phyloP scores from a whole-genome alignment of 768 basidiomycete species.

The Russula vinacea region DNA sequence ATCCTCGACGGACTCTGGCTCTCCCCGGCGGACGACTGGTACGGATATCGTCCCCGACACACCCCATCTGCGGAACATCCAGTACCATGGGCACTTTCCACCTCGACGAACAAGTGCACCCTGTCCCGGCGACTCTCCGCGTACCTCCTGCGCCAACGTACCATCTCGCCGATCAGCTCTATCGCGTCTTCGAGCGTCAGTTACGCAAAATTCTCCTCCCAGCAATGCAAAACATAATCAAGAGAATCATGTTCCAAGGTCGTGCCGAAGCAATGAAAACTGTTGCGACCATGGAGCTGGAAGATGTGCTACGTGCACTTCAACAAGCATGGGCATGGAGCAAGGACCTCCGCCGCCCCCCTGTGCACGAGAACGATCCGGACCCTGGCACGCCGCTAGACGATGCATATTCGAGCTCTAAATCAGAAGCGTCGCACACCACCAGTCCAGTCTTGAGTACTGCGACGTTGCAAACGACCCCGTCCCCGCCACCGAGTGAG shows the following conservation, averaged over 20 bases:
- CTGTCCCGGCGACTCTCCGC: conserved; percentile 45
- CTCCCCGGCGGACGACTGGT: conserved; percentile 71
- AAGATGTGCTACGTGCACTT: conserved; percentile 58
- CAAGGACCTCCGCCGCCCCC: conserved; percentile 58
- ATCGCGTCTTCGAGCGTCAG: conserved; percentile 54
- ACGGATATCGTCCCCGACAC: conserved; percentile 37
- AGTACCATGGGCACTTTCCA: conserved; percentile 57
- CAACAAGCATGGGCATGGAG: conserved; percentile 65
- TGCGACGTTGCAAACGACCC: conserved; percentile 73
- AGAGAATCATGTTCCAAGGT: conserved; percentile 63
- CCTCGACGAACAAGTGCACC: conserved; percentile 41
- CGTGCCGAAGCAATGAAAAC: conserved; percentile 54
- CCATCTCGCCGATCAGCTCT: conserved; percentile 61
- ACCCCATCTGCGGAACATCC: conserved; percentile 43
- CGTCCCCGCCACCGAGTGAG: conserved; percentile 60
- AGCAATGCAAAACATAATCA: conserved; percentile 65
- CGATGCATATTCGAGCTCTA: conserved; percentile 50
- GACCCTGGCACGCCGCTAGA: conserved; percentile 34
- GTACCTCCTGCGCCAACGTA: conserved; percentile 59
- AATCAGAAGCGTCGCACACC: conserved; percentile 51
- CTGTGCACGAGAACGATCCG: conserved; percentile 14
- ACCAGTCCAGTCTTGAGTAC: conserved; percentile 75
- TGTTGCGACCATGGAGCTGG: conserved; percentile 53
- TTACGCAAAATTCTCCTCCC: conserved; percentile 59
- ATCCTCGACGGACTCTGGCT: conserved; percentile 77